Conservation (phyloP, 2,329 filamentous ascomycete genomes). For the Xylaria sp. region DNA sequence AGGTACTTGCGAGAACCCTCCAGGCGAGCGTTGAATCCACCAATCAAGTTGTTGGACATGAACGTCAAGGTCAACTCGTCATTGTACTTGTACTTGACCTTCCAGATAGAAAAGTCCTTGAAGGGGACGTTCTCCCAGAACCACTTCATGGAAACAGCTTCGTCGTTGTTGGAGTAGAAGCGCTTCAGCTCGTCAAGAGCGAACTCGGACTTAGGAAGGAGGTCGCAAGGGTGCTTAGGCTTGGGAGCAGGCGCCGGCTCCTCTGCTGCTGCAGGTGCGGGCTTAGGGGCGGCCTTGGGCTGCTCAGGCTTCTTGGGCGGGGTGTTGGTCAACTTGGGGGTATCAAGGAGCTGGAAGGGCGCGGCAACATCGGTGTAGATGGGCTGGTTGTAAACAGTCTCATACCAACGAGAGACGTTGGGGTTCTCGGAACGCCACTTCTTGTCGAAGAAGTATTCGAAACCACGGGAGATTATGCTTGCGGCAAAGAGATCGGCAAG, state of each 20-base stretch:
- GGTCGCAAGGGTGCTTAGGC: constrained; percentile 94
- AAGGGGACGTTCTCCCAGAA: constrained; percentile 98
- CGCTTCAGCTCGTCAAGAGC: constrained; percentile 98
- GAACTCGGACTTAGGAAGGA: constrained; percentile 77
- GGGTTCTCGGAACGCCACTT: constrained; percentile 81
- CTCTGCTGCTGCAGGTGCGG: constrained; percentile 57
- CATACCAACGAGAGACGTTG: constrained; percentile 89
- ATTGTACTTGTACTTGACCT: constrained; percentile 98
- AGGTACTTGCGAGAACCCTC: constrained; percentile 98
- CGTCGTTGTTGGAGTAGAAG: constrained; percentile 96
- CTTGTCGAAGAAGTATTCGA: constrained; percentile 94
- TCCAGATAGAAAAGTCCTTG: constrained; percentile 95
- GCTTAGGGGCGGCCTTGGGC: constrained; percentile 58
- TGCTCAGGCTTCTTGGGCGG: constrained; percentile 79
- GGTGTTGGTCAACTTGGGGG: constrained; percentile 71
- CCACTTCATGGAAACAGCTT: constrained; percentile 83
- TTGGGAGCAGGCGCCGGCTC: constrained; percentile 69
- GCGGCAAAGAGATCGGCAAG: constrained; percentile 90
- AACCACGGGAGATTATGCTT: constrained; percentile 80
- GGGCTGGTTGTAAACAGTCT: constrained; percentile 89
- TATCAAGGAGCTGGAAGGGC: constrained; percentile 78
- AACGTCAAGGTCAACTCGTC: constrained; percentile 95
- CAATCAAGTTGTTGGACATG: constrained; percentile 99
- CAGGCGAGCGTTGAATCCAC: constrained; percentile 96
- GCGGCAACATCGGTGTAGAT: constrained; percentile 82